Evolutionary conservation across 345 rosid genomes (phyloP).

Genomic region (Acer saccharum): DNA sequence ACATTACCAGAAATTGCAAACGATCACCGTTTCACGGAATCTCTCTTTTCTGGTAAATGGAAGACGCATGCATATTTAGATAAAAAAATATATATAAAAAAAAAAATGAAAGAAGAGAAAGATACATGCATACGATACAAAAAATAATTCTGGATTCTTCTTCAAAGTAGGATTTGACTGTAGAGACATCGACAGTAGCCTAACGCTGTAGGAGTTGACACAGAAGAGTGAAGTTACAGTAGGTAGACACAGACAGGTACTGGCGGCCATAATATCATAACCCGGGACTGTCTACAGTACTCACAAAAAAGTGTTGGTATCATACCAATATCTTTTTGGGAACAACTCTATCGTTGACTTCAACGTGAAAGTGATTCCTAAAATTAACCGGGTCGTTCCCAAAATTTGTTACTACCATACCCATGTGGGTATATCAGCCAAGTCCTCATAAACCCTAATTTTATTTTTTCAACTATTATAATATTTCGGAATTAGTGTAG

Average conservation of each 20-base stretch:
- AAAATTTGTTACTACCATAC: too few species aligned
- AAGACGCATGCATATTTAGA: background rate
- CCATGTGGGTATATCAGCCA: too few species aligned
- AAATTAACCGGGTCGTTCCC: too few species aligned
- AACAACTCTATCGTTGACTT: too few species aligned
- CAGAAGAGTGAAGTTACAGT: slow-evolving; percentile 23
- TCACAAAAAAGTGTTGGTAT: too few species aligned
- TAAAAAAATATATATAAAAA: too few species aligned
- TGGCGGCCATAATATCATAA: background rate
- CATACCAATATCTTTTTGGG: too few species aligned
- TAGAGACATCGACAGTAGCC: slow-evolving; percentile 12
- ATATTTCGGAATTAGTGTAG: too few species aligned
- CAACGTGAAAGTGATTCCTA: too few species aligned
- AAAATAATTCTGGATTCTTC: background rate
- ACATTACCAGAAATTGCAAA: slow-evolving; percentile 10
- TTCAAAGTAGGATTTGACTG: slow-evolving; percentile 3
- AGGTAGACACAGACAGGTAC: slow-evolving; percentile 26
- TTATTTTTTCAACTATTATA: too few species aligned
- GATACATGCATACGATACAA: background rate
- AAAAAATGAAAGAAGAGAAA: background rate
- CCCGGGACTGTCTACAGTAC: too few species aligned
- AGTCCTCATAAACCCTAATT: too few species aligned
- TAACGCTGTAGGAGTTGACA: slow-evolving; percentile 34
- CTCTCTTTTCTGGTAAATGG: background rate
- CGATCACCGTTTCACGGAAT: background rate